Conservation (phyloP, 202 grass and related monocot genomes). For the Musa balbisiana region DNA sequence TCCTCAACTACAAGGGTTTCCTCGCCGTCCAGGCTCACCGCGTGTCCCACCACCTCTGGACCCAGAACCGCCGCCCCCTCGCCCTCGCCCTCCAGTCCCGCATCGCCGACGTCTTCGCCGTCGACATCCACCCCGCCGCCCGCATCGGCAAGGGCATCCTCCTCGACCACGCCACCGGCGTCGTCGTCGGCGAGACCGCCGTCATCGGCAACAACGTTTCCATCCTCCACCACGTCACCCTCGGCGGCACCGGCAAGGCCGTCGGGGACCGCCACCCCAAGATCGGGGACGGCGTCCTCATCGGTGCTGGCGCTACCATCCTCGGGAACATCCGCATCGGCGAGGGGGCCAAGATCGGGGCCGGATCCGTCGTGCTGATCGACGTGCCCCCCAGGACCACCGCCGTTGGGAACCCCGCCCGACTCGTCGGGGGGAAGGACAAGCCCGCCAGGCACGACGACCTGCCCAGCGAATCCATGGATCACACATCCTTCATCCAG, state of each 20-base stretch:
- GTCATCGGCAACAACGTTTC: conserved; percentile 70
- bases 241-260: conserved; percentile 76
- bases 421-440: neutral
- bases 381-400: neutral
- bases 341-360: conserved; percentile 9
- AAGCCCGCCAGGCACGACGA: neutral
- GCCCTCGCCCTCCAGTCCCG: conserved; percentile 86
- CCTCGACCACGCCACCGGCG: conserved; percentile 75
- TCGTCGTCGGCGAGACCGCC: conserved; percentile 73
- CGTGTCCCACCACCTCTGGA: conserved; percentile 70
- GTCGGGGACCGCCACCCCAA: conserved; percentile 76
- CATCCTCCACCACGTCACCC: conserved; percentile 86
- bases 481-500: neutral
- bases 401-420: neutral
- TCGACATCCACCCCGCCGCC: conserved; percentile 79
- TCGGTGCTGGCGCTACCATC: conserved; percentile 64
- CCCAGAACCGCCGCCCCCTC: conserved; percentile 48
- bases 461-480: neutral
- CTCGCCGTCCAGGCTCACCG: conserved; percentile 79
- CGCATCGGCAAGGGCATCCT: conserved; percentile 60
- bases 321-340: conserved; percentile 71
- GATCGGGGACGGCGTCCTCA: conserved; percentile 60
- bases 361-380: neutral
- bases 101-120: conserved; percentile 78
- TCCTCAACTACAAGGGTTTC: conserved; percentile 91